Evolutionary conservation across 306 rosid genomes (phyloP).

Genomic region (Dalbergia oliveri): DNA sequence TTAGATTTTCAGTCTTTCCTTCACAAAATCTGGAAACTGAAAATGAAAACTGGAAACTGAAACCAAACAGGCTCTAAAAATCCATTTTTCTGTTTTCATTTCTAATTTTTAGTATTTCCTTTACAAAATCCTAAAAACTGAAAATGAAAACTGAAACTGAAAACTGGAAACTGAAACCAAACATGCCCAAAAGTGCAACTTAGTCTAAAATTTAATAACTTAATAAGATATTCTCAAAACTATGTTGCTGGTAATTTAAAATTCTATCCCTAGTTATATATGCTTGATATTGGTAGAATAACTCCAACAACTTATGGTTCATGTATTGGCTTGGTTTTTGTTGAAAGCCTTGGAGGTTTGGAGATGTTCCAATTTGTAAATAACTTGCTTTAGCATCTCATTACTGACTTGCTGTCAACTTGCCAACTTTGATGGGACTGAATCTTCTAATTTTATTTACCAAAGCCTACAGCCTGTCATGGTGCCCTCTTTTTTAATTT

Average conservation of each 20-base stretch:
- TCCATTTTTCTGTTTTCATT: no score
- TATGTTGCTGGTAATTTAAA: slow-evolving; percentile 2
- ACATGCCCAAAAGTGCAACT: not conserved
- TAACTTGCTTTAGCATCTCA: slow-evolving; percentile 10
- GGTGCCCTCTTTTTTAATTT: not conserved
- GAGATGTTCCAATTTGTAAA: not conserved
- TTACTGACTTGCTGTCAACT: slow-evolving; percentile 25
- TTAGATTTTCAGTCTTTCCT: no score
- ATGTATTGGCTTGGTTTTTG: slow-evolving; percentile 22
- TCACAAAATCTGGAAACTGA: no score
- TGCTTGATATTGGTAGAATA: slow-evolving; percentile 3
- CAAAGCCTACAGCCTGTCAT: slow-evolving; percentile 3
- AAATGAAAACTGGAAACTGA: no score
- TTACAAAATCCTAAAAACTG: no score
- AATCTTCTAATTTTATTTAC: not conserved
- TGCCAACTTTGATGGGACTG: not conserved
- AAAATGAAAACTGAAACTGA: no score
- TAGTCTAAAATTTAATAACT: slow-evolving; percentile 18
- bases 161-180: no score
- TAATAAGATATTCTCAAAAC: not conserved
- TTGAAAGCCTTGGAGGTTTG: slow-evolving; percentile 14
- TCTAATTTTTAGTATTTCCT: no score
- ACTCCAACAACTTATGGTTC: slow-evolving; percentile 8
- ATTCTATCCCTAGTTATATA: not conserved
- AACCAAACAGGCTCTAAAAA: no score